Evolutionary conservation across 2,329 filamentous ascomycete genomes (phyloP), one percentile per base, ranked within the genome.

Genomic region (Colletotrichum sp.): DNA sequence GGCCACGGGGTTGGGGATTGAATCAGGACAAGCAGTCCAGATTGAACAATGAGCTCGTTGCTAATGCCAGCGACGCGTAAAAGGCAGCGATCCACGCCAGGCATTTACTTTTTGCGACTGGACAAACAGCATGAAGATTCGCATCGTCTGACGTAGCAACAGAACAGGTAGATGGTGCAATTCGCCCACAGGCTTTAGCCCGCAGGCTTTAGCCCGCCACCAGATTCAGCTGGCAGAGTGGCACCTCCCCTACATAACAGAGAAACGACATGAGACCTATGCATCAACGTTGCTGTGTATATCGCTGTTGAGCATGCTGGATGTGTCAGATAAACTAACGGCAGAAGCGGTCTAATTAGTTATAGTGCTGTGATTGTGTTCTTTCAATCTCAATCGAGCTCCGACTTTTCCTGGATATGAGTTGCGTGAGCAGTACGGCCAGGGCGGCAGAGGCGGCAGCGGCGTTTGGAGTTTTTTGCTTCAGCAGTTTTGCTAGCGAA

Each of bases 1-100:
- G 18, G 39, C n/a, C 10, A 48, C 9, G 18, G 39, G 39, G n/a
- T 9, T 12, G 5, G 39, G 9, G 0, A 4, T n/a, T 48, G 3
- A 48, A 48, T 48, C 18, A 12, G 18, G 18, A 48, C 39, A 48
- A n/a, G 39, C 18, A n/a, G 2, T 48, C 5, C 9, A 48, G 8
- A 5, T n/a, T 43, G 39, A 2, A 10, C 5, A 48, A 4, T 12
- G 39, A n/a, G 39, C 39, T 12, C 39, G 5, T 39, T 3, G 36
- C 36, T 39, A 15, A n/a, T n/a, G 18, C 39, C 5, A 52, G 43
- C 4, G n/a, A 2, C 18, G 6, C 18, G 39, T 18, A 4, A 6
- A 22, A 22, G n/a, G 1, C 10, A n/a, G 10, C 0, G 0, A 52
- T 52, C 9, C 8, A n/a, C 3, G n/a, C n/a, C n/a, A 52, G 10